Conservation (phyloP, 2,329 filamentous ascomycete genomes). For the Fusarium sp. region DNA sequence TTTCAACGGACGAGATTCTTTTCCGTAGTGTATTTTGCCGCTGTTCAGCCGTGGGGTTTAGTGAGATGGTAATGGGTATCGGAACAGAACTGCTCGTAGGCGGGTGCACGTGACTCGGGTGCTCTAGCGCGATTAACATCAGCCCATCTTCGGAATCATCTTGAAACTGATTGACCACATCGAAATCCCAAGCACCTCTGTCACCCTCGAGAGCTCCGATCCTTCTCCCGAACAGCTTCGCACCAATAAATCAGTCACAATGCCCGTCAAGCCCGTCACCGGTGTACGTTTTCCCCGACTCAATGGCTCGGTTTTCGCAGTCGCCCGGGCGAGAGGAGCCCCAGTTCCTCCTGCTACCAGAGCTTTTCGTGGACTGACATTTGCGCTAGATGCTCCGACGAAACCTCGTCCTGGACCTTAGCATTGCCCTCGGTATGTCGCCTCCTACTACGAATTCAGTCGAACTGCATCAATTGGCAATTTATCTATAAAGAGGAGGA, state of each 20-base stretch:
- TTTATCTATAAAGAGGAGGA: constrained; percentile 25
- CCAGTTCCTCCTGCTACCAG: constrained; percentile 10
- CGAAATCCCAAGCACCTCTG: constrained; percentile 36
- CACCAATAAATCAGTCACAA: constrained; percentile 51
- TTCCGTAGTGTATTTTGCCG: constrained; percentile 37
- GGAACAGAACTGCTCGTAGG: constrained; percentile 15
- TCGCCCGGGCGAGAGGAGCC: constrained; percentile 35
- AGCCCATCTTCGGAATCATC: constrained; percentile 47
- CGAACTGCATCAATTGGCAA: constrained; percentile 8
- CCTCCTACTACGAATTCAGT: constrained; percentile 1
- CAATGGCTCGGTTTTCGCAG: constrained; percentile 48
- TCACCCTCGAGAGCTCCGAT: constrained; percentile 37
- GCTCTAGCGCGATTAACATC: constrained; percentile 52
- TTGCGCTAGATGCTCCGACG: constrained; percentile 67
- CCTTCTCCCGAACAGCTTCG: constrained; percentile 37
- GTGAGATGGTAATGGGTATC: neutral
- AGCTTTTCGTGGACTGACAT: constrained; percentile 51
- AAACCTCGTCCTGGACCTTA: constrained; percentile 66
- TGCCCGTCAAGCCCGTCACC: constrained; percentile 68
- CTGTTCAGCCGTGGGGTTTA: constrained; percentile 39
- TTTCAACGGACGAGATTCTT: constrained; percentile 43
- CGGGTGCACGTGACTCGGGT: constrained; percentile 35
- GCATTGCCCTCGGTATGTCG: constrained; percentile 66
- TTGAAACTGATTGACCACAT: constrained; percentile 43
- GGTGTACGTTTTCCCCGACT: constrained; percentile 61